phyloP scores from a whole-genome alignment of 257 asterid genomes.

The Ligustrum vulgare region DNA sequence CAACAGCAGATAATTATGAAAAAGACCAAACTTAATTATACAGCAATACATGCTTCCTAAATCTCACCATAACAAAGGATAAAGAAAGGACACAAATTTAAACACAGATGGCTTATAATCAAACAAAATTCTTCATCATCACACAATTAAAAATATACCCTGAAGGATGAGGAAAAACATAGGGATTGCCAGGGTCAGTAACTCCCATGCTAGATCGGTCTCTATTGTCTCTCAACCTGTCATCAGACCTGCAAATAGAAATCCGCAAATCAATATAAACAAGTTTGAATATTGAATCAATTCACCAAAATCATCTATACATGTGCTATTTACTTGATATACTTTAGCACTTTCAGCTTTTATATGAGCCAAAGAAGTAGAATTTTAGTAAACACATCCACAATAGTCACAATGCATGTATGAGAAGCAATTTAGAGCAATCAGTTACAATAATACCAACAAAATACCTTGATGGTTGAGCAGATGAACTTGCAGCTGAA shows the following conservation, averaged over 20 bases:
- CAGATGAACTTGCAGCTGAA: conserved; percentile 32
- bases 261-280: conserved; percentile 4
- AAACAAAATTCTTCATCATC: background rate
- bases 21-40: background rate
- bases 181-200: conserved; percentile 27
- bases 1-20: background rate
- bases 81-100: background rate
- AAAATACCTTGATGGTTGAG: conserved; percentile 42
- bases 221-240: conserved; percentile 29
- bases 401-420: background rate
- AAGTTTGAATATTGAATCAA: background rate
- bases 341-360: background rate
- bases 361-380: background rate
- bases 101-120: background rate
- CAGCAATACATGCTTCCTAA: background rate
- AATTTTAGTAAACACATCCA: background rate
- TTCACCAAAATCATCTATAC: background rate
- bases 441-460: background rate
- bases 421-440: background rate
- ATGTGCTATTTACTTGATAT: background rate
- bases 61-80: background rate
- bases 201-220: conserved; percentile 24
- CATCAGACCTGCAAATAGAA: conserved; percentile 32
- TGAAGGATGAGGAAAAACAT: conserved; percentile 20
- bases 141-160: conserved; percentile 33